Evolutionary conservation across 768 basidiomycete genomes (phyloP).

Genomic region (Leccinum boreale): DNA sequence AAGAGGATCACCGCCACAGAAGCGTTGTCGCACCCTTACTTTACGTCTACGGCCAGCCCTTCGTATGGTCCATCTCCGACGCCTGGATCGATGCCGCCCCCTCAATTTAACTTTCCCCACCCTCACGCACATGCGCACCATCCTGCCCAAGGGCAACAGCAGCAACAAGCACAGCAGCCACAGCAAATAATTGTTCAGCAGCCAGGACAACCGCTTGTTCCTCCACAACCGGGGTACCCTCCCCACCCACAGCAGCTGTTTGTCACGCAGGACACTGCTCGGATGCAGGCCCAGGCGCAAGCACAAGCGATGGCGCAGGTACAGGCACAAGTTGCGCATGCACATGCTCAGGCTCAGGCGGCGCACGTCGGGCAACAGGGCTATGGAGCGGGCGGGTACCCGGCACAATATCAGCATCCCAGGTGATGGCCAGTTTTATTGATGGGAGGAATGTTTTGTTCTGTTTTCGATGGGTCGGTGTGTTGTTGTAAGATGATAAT

Average conservation of each 20-base stretch:
- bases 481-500: slow-evolving; percentile 4
- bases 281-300: slow-evolving; percentile 42
- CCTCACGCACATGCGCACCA: slow-evolving; percentile 50
- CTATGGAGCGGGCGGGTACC: slow-evolving; percentile 26
- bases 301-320: slow-evolving; percentile 41
- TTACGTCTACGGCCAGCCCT: slow-evolving; percentile 50
- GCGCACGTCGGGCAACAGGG: slow-evolving; percentile 30
- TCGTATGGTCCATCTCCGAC: slow-evolving; percentile 33
- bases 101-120: slow-evolving; percentile 66
- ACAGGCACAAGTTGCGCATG: slow-evolving; percentile 38
- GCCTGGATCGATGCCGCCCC: slow-evolving; percentile 62
- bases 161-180: slow-evolving; percentile 41
- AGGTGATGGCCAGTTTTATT: slow-evolving; percentile 13
- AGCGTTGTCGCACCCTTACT: slow-evolving; percentile 90
- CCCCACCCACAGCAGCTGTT: slow-evolving; percentile 33
- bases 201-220: slow-evolving; percentile 38
- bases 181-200: slow-evolving; percentile 37
- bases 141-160: slow-evolving; percentile 48
- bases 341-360: slow-evolving; percentile 38
- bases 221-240: slow-evolving; percentile 32
- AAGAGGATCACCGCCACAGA: slow-evolving; percentile 90
- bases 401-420: slow-evolving; percentile 32
- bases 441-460: slow-evolving; percentile 6
- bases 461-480: slow-evolving; percentile 5
- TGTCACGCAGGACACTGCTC: slow-evolving; percentile 31